Conservation (phyloP, 495 filamentous ascomycete species). For the Trichoderma asperelloides region DNA sequence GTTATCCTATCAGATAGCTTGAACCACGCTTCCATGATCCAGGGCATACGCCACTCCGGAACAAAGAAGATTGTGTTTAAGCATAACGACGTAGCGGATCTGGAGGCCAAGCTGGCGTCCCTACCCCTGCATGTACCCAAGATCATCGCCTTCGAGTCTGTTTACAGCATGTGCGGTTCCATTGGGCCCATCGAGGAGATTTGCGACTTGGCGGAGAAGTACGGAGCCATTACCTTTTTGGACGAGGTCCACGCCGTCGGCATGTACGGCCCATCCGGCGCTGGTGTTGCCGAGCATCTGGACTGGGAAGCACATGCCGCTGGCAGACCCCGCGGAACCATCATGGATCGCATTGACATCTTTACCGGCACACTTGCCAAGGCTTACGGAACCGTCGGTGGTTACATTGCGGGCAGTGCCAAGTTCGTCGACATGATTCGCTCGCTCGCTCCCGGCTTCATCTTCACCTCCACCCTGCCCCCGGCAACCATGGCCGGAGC, state of each 20-base stretch:
- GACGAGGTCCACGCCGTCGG: slow-evolving; percentile 98
- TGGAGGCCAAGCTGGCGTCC: slow-evolving; percentile 84
- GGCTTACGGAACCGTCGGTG: slow-evolving; percentile 94
- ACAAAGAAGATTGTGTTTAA: slow-evolving; percentile 97
- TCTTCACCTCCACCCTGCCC: slow-evolving; percentile 95
- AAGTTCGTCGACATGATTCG: slow-evolving; percentile 91
- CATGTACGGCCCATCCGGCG: slow-evolving; percentile 96
- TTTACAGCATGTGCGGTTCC: slow-evolving; percentile 98
- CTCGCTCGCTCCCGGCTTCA: slow-evolving; percentile 93
- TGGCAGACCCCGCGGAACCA: slow-evolving; percentile 65
- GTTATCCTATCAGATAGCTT: slow-evolving; percentile 91
- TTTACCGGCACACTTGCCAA: slow-evolving; percentile 96
- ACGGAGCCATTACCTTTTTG: slow-evolving; percentile 93
- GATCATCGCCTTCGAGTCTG: slow-evolving; percentile 97
- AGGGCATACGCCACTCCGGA: slow-evolving; percentile 94
- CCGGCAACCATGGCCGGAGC: slow-evolving; percentile 97
- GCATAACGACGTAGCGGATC: slow-evolving; percentile 86
- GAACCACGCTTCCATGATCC: slow-evolving; percentile 99
- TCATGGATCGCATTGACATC: slow-evolving; percentile 95
- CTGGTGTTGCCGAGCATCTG: slow-evolving; percentile 93
- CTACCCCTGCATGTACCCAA: slow-evolving; percentile 79
- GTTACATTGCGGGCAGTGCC: slow-evolving; percentile 87
- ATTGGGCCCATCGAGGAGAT: slow-evolving; percentile 93
- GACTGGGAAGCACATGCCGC: slow-evolving; percentile 74
- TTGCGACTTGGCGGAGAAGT: slow-evolving; percentile 92